A percentile compares a stretch with the other conserved stretches of the same genome.
phyloP scores from a whole-genome alignment of 129 eudicot genomes.

The Calendula officinalis region DNA sequence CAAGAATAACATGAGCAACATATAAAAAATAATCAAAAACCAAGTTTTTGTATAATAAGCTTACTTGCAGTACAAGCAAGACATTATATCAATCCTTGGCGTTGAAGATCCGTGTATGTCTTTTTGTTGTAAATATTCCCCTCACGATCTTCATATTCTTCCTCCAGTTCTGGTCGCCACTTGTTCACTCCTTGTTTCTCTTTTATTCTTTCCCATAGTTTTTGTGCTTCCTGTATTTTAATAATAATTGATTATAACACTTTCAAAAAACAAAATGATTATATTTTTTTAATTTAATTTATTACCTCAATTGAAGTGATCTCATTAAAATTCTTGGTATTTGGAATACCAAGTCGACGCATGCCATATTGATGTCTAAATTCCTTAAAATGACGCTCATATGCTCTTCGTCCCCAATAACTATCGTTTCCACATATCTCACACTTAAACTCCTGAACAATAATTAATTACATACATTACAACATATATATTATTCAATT shows the following conservation, averaged over 20 bases:
- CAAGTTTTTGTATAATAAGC: background rate
- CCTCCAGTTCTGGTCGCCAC: slow-evolving; percentile 98
- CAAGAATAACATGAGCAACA: background rate
- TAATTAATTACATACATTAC: background rate
- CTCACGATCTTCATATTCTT: slow-evolving; percentile 91
- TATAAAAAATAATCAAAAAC: background rate
- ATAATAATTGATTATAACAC: too few relatives aligned
- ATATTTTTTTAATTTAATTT: background rate
- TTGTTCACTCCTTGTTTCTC: slow-evolving; percentile 83
- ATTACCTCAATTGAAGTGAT: slow-evolving; percentile 88
- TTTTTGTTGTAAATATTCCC: slow-evolving; percentile 91
- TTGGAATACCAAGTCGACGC: slow-evolving; percentile 99
- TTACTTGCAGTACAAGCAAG: slow-evolving; percentile 19
- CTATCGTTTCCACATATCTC: slow-evolving; percentile 98
- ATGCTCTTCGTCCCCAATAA: slow-evolving; percentile 97
- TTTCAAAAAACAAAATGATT: background rate
- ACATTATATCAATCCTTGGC: slow-evolving; percentile 76
- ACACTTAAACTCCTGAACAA: slow-evolving; percentile 89
- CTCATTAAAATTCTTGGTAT: slow-evolving; percentile 92
- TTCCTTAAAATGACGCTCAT: slow-evolving; percentile 98
- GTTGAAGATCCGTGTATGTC: slow-evolving; percentile 88
- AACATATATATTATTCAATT: too few relatives aligned
- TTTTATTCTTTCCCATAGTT: slow-evolving; percentile 87
- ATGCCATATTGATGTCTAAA: slow-evolving; percentile 97
- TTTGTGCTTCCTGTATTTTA: slow-evolving; percentile 71